Base-by-base conservation (phyloP, 768 basidiomycete genomes). In the Gloeopeniophorella convolvens region DNA sequence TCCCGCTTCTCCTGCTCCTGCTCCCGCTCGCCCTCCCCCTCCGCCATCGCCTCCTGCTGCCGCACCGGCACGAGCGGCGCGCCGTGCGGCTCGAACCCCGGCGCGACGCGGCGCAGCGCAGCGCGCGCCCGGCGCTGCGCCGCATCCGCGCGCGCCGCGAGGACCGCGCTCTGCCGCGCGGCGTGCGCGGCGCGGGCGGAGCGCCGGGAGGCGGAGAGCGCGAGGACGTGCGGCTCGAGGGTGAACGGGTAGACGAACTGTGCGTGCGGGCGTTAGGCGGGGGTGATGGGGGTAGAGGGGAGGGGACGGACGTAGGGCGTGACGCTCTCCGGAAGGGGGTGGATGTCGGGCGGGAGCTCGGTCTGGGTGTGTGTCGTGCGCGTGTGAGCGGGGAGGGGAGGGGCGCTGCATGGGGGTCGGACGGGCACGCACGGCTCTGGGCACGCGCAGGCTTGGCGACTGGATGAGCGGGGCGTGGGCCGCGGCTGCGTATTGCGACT, bases 221-320 rank as follows among this genome's bases (percentile, higher is more conserved):
- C 78, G 45, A 94, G 66, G 57, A 91, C 73, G 63, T 95, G 93
- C 0, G 83, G 78, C 62, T 98, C 95, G 44, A 98, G 77, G 3
- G 92, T 86, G 72, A 91, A 97, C 2, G 95, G 94, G 62, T 97
- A 98, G 35, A 89, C 95, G 60, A 97, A 96, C 94, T 98, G 63
- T 20, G 36, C 28, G 5, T 18, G 11, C 9, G 23, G 24, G 34
- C 7, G 34, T 3, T 15, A 20, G 34, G 26, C 8, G 11, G 10
- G 15, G 20, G 33, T 4, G 9, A 5, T 13, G 11, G 24, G 2
- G 28, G 27, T 37, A 48, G 5, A 32, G 20, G 11, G 23, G 20
- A 10, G 15, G 18, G 20, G 5, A 65, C 80, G 60, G 58, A 94
- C 95, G 64, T 98, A 98, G 55, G 89, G 79, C 1, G 81, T 82